Evolutionary conservation across 1,284 basidiomycete species (phyloP), one percentile per base, ranked within the genome.

Genomic region (Apiotrichum gracile): DNA sequence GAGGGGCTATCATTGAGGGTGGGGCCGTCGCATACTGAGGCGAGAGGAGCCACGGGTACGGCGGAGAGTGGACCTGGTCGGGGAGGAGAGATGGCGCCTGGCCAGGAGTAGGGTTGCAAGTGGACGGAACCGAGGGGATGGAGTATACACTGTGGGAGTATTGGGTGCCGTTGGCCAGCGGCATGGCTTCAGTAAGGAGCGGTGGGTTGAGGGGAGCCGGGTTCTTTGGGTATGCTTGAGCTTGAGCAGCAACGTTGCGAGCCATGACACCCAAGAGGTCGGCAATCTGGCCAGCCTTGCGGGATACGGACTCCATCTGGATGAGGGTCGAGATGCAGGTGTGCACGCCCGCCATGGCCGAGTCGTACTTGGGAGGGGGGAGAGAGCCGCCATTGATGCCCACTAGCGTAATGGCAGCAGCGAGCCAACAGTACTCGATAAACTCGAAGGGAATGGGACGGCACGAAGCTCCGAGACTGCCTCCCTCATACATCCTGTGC

Each of bases 311-410:
- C 63, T 86, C 85, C 31, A 78, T 75, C 9, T 67, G 64, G 47
- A 78, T 77, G 26, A 86, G 70, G 22, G 81, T 80, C 27, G 79
- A 74, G 77, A 87, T 81, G 63, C 85, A 86, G 61, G 82, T 83
- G 57, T 83, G 77, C 21, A 88, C 83, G 61, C 88, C 85, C 34
- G 76, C 76, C 78, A 87, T 81, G 61, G 85, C 82, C 60, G 81
- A 80, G 7, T 38, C 46, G 35, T 38, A 25, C 34, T 47, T 19
- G 34, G 34, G 14, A 14, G 35, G 17, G 34, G 76, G 78, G 13
- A 79, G 73, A 9, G 55, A 46, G 35, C 64, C 34, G 12, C 33
- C 35, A 17, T 19, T 38, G 25, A 47, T 38, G 8, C 21, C 46
- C 19, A 27, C 34, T 12, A 49, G 47, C 2, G 38, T 49, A 17